These are phyloP conservation scores for Aspergillus melleus DNA, from an alignment of 2,329 filamentous ascomycete genomes.

Conservation along the genomic window DNA sequence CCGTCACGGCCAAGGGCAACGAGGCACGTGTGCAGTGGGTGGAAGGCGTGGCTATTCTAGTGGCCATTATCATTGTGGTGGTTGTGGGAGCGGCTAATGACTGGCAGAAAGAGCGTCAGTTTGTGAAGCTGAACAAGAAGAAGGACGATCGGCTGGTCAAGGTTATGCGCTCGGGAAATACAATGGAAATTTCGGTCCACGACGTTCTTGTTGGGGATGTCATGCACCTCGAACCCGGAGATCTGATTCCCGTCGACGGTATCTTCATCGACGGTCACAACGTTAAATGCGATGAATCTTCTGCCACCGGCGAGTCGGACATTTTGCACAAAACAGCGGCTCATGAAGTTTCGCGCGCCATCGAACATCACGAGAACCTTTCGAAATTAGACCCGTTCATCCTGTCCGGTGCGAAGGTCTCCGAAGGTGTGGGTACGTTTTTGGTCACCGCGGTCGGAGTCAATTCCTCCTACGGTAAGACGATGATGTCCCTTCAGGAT, in stretches of 20 bases:
- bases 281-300: constrained; percentile 71
- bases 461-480: constrained; percentile 74
- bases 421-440: constrained; percentile 73
- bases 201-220: constrained; percentile 74
- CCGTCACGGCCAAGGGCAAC: constrained; percentile 57
- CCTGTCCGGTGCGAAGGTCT: constrained; percentile 74
- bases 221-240: constrained; percentile 70
- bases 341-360: constrained; percentile 64
- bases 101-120: constrained; percentile 79
- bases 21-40: constrained; percentile 71
- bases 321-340: constrained; percentile 66
- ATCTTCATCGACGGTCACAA: constrained; percentile 67
- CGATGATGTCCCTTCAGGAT: constrained; percentile 74
- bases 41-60: constrained; percentile 76
- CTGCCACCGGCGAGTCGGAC: constrained; percentile 74
- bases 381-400: constrained; percentile 77
- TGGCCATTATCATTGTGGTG: constrained; percentile 74
- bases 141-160: constrained; percentile 76
- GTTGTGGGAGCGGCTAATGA: constrained; percentile 76
- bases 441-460: constrained; percentile 73
- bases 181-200: constrained; percentile 67
- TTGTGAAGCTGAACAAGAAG: constrained; percentile 76
- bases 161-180: constrained; percentile 72
- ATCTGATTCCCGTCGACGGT: constrained; percentile 71
- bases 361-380: constrained; percentile 60